These are phyloP conservation scores for Ceratorhiza oryzae-sativae DNA, from an alignment of 1,284 basidiomycete species.

Conservation along the genomic window DNA sequence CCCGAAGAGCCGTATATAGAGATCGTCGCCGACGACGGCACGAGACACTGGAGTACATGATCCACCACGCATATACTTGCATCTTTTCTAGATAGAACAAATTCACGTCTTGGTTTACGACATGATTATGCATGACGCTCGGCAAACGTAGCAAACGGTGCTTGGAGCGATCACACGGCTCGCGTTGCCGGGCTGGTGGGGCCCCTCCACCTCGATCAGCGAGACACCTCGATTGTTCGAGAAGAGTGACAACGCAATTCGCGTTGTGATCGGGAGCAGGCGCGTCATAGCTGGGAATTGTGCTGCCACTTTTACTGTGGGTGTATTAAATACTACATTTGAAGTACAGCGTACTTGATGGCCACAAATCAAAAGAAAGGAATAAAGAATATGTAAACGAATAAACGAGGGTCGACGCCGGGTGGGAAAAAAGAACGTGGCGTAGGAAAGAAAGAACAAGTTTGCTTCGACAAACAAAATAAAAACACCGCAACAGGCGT, in stretches of 20 bases:
- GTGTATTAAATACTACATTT: background rate
- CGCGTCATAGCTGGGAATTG: background rate
- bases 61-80: background rate
- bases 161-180: background rate
- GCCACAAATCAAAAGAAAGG: background rate
- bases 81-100: background rate
- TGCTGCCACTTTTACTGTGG: background rate
- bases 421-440: conserved; percentile 9
- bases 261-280: background rate
- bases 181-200: background rate
- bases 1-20: conserved; percentile 36
- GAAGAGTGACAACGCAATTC: background rate
- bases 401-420: conserved; percentile 14
- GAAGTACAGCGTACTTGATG: background rate
- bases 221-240: background rate
- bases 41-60: conserved; percentile 20
- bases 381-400: background rate
- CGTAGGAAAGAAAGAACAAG: background rate
- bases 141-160: background rate
- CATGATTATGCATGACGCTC: background rate
- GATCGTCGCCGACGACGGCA: conserved; percentile 8
- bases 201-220: background rate
- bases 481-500: background rate
- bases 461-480: background rate
- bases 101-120: background rate